Conservation (phyloP, 139 green algal genomes). For the Haematococcus lacustris region DNA sequence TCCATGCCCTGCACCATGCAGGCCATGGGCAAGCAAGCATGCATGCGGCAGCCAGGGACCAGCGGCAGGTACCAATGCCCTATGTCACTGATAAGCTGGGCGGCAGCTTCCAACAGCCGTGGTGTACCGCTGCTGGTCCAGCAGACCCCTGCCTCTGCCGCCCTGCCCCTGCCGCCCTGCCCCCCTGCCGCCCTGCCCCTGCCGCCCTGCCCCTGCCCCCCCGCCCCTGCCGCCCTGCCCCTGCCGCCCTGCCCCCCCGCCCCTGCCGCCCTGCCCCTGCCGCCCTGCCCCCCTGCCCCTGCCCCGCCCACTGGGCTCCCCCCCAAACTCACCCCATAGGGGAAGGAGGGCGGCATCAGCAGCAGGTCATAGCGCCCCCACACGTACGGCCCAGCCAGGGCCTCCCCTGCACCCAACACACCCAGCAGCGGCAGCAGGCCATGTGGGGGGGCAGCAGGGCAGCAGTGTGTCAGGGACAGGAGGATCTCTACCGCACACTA, state of each 20-base stretch:
- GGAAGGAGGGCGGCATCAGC: conserved; percentile 84
- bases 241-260: background rate
- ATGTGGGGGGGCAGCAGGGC: background rate
- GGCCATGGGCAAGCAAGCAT: background rate
- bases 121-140: background rate
- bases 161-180: too few relatives aligned
- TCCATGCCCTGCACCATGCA: background rate
- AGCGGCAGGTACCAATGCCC: background rate
- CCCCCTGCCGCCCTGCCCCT: background rate
- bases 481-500: background rate
- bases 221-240: background rate
- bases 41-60: background rate
- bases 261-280: background rate
- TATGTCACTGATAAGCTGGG: background rate
- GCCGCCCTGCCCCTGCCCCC: background rate
- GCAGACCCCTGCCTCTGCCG: too few relatives aligned
- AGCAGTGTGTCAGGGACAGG: background rate
- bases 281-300: background rate
- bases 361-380: conserved; percentile 93
- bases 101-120: background rate
- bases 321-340: conserved; percentile 47
- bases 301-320: background rate
- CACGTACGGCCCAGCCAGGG: conserved; percentile 78
- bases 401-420: conserved; percentile 40
- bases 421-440: too few relatives aligned